Evolutionary conservation across 2,329 filamentous ascomycete genomes (phyloP), one percentile per base, ranked within the genome.

Genomic region (Claviceps fusiformis): DNA sequence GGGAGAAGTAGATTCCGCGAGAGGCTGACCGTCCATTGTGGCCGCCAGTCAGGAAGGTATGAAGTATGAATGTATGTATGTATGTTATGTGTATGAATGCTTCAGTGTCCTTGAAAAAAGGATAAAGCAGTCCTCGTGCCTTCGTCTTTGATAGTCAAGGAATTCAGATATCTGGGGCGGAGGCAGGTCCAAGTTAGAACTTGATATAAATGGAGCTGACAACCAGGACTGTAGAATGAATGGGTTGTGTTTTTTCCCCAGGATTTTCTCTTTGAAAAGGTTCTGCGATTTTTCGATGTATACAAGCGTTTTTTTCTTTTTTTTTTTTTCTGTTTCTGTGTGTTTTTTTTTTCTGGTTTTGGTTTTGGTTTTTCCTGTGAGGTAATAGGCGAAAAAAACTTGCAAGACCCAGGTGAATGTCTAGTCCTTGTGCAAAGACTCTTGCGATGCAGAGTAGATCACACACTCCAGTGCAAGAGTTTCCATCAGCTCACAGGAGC

Each of bases 101-200:
- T 43, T 49, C 45, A 19, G 35, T 33, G 15, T 27, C 35, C 35
- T n/a, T 33, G 15, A 29, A 8, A 33, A 17, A 27, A 47, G 39
- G 13, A 33, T n/a, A 27, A 47, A 54, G 17, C 35, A 45, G 39
- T 52, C 52, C 50, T 55, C 54, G 54, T 55, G 46, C 49, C 51
- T 57, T 57, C 51, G 49, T 44, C n/a, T 55, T 50, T 54, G 24
- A 51, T 48, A 37, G 54, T 51, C 47, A 58, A 43, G 58, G 57
- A 49, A 53, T 51, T 41, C 53, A 51, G 58, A 54, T 49, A 62
- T 59, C 62, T 63, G 8, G 52, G 3, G 53, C 57, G 63, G 63
- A 56, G 64, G 66, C 65, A 68, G 58, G 66, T 61, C 58, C 61
- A 55, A 53, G 58, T 68, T 64, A 68, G 13, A 63, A 54, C 24